phyloP scores from a whole-genome alignment of 2,329 filamentous ascomycete species.

The Stylonectria norvegica region DNA sequence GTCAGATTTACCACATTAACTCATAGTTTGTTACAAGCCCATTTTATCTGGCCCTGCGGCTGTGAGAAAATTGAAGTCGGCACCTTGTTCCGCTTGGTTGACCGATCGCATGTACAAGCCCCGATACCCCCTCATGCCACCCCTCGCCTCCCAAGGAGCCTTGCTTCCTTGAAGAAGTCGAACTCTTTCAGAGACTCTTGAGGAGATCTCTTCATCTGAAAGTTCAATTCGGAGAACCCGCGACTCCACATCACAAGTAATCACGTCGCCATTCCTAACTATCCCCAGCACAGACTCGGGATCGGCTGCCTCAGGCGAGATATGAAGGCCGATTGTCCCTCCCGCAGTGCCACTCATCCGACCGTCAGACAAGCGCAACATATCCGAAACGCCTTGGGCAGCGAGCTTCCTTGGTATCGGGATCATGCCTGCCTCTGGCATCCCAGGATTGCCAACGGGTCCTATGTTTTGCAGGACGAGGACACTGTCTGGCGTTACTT shows the following conservation, averaged over 20 bases:
- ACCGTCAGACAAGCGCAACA: constrained; percentile 83
- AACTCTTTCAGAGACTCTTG: constrained; percentile 59
- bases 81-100: constrained; percentile 57
- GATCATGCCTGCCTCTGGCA: constrained; percentile 75
- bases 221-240: constrained; percentile 59
- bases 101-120: constrained; percentile 58
- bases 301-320: constrained; percentile 76
- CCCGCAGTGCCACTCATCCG: constrained; percentile 83
- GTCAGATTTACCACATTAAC: not conserved
- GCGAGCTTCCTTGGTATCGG: constrained; percentile 73
- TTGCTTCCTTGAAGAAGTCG: constrained; percentile 30
- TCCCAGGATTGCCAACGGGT: constrained; percentile 84
- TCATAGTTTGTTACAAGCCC: no score
- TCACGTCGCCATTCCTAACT: constrained; percentile 70
- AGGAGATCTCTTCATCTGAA: constrained; percentile 64
- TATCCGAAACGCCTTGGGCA: constrained; percentile 69
- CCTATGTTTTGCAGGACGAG: constrained; percentile 86
- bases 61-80: constrained; percentile 60
- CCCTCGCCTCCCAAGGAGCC: constrained; percentile 34
- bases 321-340: constrained; percentile 86
- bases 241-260: constrained; percentile 73
- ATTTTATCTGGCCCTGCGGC: constrained; percentile 34
- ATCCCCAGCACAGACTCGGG: constrained; percentile 76
- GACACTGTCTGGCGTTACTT: constrained; percentile 59
- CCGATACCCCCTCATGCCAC: constrained; percentile 51